Base-by-base conservation (phyloP, 495 filamentous ascomycete species). In the Evernia prunastri region DNA sequence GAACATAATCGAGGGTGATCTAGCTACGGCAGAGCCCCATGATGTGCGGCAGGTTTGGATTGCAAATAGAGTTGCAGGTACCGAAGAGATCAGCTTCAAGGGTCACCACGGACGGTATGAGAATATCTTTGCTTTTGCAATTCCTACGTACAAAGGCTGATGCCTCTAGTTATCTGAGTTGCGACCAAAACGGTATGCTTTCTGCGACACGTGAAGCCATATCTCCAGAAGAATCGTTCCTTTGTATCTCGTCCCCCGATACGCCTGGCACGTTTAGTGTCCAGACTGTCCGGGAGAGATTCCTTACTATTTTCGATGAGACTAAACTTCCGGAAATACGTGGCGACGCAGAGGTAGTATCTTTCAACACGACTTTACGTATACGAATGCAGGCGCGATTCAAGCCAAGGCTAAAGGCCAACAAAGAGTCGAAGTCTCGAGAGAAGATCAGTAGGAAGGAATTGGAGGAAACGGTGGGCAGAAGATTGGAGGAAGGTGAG, bases 31-130 rank as follows among this genome's bases (percentile, higher is more conserved):
- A 39, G 94, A 97, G 75, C 94, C 94, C 56, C 91, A 96, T 69
- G 90, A 96, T 74, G 90, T 97, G 27, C 80, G 92, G 65, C 92
- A 97, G 76, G 94, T 98, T 25, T 97, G 92, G 92, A 82, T 97
- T 61, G 92, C 90, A 60, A 96, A 89, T 66, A 80, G 80, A 64
- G 87, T 96, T 23, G 87, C 89, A 7, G 94, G 94, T 6, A 90
- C 86, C 13, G 91, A 95, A 64, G 79, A 75, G 31, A 86, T 87
- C 68, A 89, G 87, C 63, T 90, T 98, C 72, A 96, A 96, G 75
- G 87, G 88, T 0, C 86, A 90, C 74, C 87, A 94, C 77, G 92
- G 93, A 66, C 87, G 85, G 86, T 91, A 76, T 61, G 84, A 0
- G 29, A 11, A 27, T 45, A 27, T 29, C 56, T 42, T 53, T 35